Conservation (phyloP, 2,329 filamentous ascomycete species). For the Fusarium ramigenum region DNA sequence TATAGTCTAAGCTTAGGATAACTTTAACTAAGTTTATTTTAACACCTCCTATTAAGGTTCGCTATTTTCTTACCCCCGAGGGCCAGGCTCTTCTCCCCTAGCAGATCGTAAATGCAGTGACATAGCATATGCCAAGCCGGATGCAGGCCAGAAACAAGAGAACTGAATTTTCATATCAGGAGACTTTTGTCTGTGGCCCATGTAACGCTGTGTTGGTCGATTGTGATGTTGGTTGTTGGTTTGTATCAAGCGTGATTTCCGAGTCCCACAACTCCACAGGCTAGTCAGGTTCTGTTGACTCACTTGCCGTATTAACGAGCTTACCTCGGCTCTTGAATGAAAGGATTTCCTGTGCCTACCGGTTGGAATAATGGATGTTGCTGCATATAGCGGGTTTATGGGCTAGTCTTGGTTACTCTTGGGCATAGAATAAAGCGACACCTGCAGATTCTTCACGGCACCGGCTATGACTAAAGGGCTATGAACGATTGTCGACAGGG, state of each 20-base stretch:
- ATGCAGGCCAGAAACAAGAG: not conserved
- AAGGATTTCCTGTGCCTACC: fast-evolving
- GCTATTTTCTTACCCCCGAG: too few relatives aligned
- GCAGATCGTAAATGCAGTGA: not conserved
- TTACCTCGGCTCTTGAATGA: not conserved
- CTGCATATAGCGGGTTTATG: too few relatives aligned
- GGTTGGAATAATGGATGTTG: not conserved
- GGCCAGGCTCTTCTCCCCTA: too few relatives aligned
- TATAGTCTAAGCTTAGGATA: too few relatives aligned
- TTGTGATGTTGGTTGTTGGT: not conserved
- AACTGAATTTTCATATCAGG: not conserved
- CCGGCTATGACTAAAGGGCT: too few relatives aligned
- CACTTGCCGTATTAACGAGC: not conserved
- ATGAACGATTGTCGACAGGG: not conserved
- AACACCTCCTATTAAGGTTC: too few relatives aligned
- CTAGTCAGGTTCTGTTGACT: not conserved
- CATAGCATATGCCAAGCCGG: not conserved
- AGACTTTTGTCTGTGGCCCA: not conserved
- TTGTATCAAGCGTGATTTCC: not conserved
- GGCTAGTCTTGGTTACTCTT: not conserved
- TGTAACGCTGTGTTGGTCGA: not conserved
- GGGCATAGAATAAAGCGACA: not conserved
- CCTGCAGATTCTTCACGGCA: too few relatives aligned
- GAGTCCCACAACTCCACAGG: not conserved
- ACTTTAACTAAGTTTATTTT: too few relatives aligned